phyloP scores from a whole-genome alignment of 805 yeast genomes.

The Candida jianshihensis region DNA sequence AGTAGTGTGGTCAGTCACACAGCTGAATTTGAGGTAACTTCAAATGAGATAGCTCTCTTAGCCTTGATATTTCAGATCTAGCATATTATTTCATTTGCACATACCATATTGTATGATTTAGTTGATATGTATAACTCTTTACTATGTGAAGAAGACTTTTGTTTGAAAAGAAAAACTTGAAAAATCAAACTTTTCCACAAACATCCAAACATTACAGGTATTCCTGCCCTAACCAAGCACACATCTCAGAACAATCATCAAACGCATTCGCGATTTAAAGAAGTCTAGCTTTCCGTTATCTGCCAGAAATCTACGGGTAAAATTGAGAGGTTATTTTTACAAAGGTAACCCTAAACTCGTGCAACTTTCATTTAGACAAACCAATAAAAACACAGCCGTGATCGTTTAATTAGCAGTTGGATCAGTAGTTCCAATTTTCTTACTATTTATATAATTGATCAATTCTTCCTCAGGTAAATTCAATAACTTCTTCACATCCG shows the following conservation, averaged over 20 bases:
- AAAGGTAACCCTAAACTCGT: too few species aligned
- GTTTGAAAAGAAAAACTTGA: constrained; percentile 1
- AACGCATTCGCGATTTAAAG: background rate
- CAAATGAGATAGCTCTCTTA: too few species aligned
- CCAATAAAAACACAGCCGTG: too few species aligned
- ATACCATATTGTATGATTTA: constrained; percentile 1
- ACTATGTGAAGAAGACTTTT: background rate
- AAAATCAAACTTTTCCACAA: background rate
- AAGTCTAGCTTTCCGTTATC: background rate
- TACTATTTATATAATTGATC: constrained; percentile 21
- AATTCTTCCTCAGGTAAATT: constrained; percentile 30
- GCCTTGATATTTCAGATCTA: background rate
- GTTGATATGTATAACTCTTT: background rate
- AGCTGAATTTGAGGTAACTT: too few species aligned
- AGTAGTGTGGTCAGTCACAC: too few species aligned
- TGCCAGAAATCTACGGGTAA: too few species aligned
- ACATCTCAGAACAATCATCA: background rate
- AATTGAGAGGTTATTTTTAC: too few species aligned
- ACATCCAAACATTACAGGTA: constrained; percentile 1
- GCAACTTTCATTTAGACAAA: too few species aligned
- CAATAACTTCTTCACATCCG: constrained; percentile 28
- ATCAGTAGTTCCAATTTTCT: constrained; percentile 10
- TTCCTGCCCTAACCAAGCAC: background rate
- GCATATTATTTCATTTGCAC: background rate
- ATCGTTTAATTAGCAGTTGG: too few species aligned